phyloP scores from a whole-genome alignment of 495 filamentous ascomycete genomes.

The Aspergillus panamensis region DNA sequence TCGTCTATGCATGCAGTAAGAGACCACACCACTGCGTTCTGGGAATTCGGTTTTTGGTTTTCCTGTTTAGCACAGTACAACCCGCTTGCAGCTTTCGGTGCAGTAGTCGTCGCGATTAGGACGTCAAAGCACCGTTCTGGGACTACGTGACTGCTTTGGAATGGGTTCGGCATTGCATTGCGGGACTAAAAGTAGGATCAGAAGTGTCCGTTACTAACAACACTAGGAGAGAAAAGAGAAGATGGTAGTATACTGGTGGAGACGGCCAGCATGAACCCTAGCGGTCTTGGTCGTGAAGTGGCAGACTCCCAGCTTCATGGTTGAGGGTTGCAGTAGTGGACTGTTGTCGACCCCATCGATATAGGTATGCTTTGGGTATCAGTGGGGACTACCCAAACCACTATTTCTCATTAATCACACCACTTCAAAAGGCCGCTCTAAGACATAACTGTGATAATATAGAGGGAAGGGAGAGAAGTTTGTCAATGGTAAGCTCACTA shows the following conservation, averaged over 20 bases:
- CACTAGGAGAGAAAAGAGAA: neutral
- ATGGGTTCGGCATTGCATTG: neutral
- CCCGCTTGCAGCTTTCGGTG: conserved; percentile 1
- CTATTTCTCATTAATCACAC: neutral
- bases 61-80: neutral
- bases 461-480: neutral
- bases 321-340: neutral
- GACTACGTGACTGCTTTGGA: conserved; percentile 3
- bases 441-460: neutral
- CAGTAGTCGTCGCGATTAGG: neutral
- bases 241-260: neutral
- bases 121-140: neutral
- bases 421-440: neutral
- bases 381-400: neutral
- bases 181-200: neutral
- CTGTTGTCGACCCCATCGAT: neutral
- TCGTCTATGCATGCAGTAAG: neutral
- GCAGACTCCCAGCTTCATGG: neutral
- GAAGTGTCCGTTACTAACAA: neutral
- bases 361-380: neutral
- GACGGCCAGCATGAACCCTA: neutral
- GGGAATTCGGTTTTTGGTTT: neutral
- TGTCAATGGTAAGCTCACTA: too few species aligned
- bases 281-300: neutral
- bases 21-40: neutral